These are phyloP conservation scores for Xylaria grammica DNA, from an alignment of 495 filamentous ascomycete genomes.

Conservation along the genomic window DNA sequence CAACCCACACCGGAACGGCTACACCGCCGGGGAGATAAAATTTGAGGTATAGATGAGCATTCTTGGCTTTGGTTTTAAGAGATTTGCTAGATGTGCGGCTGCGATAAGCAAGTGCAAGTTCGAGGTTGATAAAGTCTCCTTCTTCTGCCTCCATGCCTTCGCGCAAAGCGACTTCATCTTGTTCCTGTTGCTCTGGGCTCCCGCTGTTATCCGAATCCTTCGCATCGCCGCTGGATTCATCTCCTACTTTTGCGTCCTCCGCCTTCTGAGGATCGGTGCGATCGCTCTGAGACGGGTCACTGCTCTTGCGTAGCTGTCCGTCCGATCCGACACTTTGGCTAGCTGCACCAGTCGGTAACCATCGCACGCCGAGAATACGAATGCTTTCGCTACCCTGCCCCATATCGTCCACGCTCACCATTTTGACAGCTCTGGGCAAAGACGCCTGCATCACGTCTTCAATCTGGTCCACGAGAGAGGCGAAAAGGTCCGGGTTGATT, in stretches of 20 bases:
- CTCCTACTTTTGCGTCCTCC: constrained; percentile 39
- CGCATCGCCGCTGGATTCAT: constrained; percentile 30
- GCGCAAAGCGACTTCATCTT: constrained; percentile 54
- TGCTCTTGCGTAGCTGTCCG: constrained; percentile 50
- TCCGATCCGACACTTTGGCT: constrained; percentile 60
- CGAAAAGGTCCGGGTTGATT: constrained; percentile 73
- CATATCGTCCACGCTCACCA: constrained; percentile 72
- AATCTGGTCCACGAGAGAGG: constrained; percentile 65
- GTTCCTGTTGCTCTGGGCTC: constrained; percentile 34
- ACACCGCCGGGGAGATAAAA: constrained; percentile 68
- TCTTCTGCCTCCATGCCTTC: constrained; percentile 76
- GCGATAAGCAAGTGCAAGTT: constrained; percentile 72
- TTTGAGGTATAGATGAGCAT: constrained; percentile 70
- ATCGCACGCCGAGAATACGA: constrained; percentile 66
- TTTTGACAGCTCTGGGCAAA: constrained; percentile 65
- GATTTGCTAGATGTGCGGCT: constrained; percentile 60
- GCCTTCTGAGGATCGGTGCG: constrained; percentile 51
- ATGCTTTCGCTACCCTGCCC: constrained; percentile 71
- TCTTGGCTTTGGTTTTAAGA: constrained; percentile 65
- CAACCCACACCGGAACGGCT: constrained; percentile 72
- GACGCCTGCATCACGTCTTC: constrained; percentile 77
- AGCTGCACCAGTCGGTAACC: constrained; percentile 70
- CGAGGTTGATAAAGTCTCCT: constrained; percentile 74
- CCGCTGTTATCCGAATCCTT: constrained; percentile 22
- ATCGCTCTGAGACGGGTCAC: constrained; percentile 50